Evolutionary conservation across 2,329 filamentous ascomycete species (phyloP), one percentile per base, ranked within the genome.

Genomic region (Parasarocladium wereldwijsianum): DNA sequence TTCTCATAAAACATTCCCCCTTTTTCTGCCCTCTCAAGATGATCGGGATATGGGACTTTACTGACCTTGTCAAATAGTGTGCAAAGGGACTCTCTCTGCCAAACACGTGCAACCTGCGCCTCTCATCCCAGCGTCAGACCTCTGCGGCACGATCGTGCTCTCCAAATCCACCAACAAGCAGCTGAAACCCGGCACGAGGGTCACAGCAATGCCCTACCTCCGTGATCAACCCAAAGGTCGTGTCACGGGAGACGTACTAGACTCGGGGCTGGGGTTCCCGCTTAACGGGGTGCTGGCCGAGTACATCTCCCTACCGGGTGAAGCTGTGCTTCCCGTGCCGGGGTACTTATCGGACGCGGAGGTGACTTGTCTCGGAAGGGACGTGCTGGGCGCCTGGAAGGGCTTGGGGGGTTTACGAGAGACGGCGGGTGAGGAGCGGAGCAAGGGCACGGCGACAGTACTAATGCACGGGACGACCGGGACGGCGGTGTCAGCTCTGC

Each of bases 391-490:
- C 1, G 39, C 39, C 11, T 40, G 39, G 39, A 38, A 35, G 23
- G 34, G 37, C 8, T 13, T 40, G 21, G 31, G 38, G 17, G 32
- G 33, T 3, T 19, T 32, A 3, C 19, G 20, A 5, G 10, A 13
- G 6, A n/a, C 8, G 8, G 17, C 32, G 10, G 21, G 17, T 4
- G 13, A 11, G 7, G 25, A 24, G 14, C 40, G 46, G 29, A n/a
- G n/a, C n/a, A n/a, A n/a, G n/a, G n/a, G n/a, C n/a, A 55, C 53
- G 2, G 52, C 60, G 36, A 47, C 48, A 1, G 52, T 65, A 2
- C 38, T 66, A 11, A 43, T 64, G 7, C 61, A 64, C 54, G 61
- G 62, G 2, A 65, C 62, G 4, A 60, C 60, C 3, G 61, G 60
- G 2, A 57, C 64, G 7, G 52, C 58, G 1, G 41, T 62, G 26